Conservation (phyloP, 805 yeast genomes). For the Hanseniaspora valbyensis region DNA sequence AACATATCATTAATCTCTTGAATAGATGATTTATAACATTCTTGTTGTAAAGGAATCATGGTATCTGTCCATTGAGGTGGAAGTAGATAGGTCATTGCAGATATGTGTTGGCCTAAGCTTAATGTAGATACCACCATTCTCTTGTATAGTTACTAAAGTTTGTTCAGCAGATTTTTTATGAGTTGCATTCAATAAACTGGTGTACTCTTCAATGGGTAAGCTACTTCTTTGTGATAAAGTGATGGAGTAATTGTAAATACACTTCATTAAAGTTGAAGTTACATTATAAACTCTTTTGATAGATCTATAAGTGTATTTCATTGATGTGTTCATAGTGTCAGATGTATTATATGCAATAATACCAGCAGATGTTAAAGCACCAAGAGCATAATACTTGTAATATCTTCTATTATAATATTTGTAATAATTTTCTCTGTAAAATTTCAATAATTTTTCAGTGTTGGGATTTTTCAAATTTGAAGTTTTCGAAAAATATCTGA, state of each 20-base stretch:
- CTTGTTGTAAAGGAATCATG: conserved; percentile 84
- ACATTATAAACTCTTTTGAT: conserved; percentile 50
- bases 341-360: conserved; percentile 20
- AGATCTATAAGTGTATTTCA: conserved; percentile 18
- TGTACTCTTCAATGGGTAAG: conserved; percentile 40
- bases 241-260: conserved; percentile 62
- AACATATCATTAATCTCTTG: conserved; percentile 64
- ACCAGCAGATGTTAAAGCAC: conserved; percentile 36
- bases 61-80: conserved; percentile 94
- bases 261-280: conserved; percentile 54
- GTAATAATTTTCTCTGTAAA: conserved; percentile 7
- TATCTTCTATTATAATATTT: conserved; percentile 12
- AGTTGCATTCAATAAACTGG: conserved; percentile 47
- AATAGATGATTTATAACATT: conserved; percentile 69
- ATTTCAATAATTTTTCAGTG: conserved; percentile 1
- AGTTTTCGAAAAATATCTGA: neutral
- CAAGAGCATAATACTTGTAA: conserved; percentile 45
- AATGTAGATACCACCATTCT: conserved; percentile 86
- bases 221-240: conserved; percentile 22
- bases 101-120: conserved; percentile 86
- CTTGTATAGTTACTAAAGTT: conserved; percentile 66
- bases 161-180: conserved; percentile 69
- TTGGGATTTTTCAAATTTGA: neutral
- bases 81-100: conserved; percentile 81
- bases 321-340: conserved; percentile 18